Percentiles rank a stretch among this genome's conserved stretches.
Evolutionary conservation across 139 green algal genomes (phyloP).

Genomic region (Tetratostichococcus sp.): DNA sequence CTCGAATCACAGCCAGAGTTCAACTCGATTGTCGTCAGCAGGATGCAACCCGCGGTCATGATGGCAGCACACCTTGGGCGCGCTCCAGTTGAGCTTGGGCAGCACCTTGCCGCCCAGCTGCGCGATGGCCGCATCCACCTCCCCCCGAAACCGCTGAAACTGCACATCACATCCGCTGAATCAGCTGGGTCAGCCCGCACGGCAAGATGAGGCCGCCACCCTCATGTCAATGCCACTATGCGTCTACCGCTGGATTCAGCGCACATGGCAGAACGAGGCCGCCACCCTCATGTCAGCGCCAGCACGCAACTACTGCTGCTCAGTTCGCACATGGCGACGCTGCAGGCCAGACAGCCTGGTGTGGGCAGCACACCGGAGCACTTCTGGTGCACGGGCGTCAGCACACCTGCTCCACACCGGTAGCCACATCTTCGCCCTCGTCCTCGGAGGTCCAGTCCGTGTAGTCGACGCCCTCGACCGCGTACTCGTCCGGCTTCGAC

Average conservation of each 20-base stretch:
- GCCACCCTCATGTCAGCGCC: too few relatives aligned
- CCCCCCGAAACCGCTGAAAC: constrained; percentile 31
- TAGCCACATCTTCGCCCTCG: constrained; percentile 5
- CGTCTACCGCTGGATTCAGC: too few relatives aligned
- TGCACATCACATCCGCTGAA: neutral
- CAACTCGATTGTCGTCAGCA: neutral
- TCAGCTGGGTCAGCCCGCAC: too few relatives aligned
- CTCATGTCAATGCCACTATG: too few relatives aligned
- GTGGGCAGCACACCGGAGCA: too few relatives aligned
- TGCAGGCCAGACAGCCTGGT: too few relatives aligned
- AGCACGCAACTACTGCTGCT: too few relatives aligned
- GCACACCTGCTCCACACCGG: neutral
- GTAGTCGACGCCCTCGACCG: constrained; percentile 24
- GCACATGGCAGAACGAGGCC: too few relatives aligned
- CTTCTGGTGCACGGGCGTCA: too few relatives aligned
- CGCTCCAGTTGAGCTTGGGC: constrained; percentile 92
- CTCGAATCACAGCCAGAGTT: too few relatives aligned
- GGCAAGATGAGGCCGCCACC: too few relatives aligned
- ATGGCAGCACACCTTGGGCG: constrained; percentile 46
- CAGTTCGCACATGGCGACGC: too few relatives aligned
- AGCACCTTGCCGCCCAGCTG: constrained; percentile 67
- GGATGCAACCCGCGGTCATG: neutral
- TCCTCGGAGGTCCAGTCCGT: constrained; percentile 19
- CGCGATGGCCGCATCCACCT: constrained; percentile 52
- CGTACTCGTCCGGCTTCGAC: constrained; percentile 1